Base-by-base conservation (phyloP, 441 rosid species). In the Brassica hybrid region DNA sequence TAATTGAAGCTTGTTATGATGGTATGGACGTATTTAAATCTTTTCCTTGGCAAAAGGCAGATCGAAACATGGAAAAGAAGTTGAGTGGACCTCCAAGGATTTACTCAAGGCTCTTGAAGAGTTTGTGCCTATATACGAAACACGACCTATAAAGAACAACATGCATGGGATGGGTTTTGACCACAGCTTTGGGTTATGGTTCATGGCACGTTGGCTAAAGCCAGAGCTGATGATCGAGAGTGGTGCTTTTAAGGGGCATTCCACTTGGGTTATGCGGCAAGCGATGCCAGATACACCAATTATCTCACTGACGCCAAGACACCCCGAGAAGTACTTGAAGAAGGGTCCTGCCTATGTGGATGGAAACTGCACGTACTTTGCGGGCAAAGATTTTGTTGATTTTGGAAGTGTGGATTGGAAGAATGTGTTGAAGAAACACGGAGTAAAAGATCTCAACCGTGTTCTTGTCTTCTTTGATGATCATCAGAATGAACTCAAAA, bases 181-280 rank as follows among this genome's bases (percentile, higher is more conserved):
- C 77, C 99, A 96, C 77, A 96, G 98, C 87, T 96, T 92, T 83
- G 99, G 99, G 50, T 88, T 96, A 69, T 94, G 99, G 99, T 96
- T 94, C 87, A 92, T 91, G 75, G 77, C 96, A 1, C 86, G 86
- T 58, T 86, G 96, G 98, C 84, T 92, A 43, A 91, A 96, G 83
- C 99, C 98, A 14, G 94, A 89, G 80, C 78, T 96, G 61, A 90
- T 94, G 97, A 91, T 96, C 79, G 99, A 96, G 85, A 96, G 98
- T 75, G 99, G 98, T 78, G 98, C 94, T 72, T 96, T 96, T 72
- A 96, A 96, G 84, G 99, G 99, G 32, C 99, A 96, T 69, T 96
- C 99, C 3, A 94, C 99, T 70, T 96, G 99, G 99, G 94, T 96
- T 81, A 61, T 96, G 85, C 88, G 99, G 79, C 99, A 94, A 81